Conservation (phyloP, 2,329 filamentous ascomycete genomes). For the Fusarium foetens region DNA sequence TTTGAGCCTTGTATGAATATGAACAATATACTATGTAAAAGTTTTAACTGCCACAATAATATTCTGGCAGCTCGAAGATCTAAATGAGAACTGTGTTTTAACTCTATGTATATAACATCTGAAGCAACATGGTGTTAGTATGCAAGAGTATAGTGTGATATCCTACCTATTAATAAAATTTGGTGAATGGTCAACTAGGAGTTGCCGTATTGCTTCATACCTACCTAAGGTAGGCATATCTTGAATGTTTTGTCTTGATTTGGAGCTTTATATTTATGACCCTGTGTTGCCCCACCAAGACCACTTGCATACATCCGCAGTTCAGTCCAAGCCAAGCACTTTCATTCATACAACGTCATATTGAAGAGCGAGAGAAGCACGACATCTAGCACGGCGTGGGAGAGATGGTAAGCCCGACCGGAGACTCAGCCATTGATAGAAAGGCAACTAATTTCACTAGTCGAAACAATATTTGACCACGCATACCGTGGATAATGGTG, state of each 20-base stretch:
- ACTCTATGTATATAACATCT: neutral
- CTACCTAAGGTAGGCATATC: neutral
- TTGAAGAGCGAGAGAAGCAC: slow-evolving; percentile 15
- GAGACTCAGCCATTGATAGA: neutral
- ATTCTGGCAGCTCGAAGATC: neutral
- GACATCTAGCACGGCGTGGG: neutral
- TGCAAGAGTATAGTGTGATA: neutral
- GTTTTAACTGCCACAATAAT: neutral
- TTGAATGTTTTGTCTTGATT: slow-evolving; percentile 3
- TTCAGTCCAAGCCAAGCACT: slow-evolving; percentile 22
- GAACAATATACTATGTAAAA: slow-evolving; percentile 24
- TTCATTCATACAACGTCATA: slow-evolving; percentile 44
- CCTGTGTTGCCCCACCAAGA: slow-evolving; percentile 35
- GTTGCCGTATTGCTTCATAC: neutral
- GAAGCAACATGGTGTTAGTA: neutral
- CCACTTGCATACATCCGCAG: slow-evolving; percentile 19
- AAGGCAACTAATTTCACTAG: slow-evolving; percentile 57
- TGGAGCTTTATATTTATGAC: slow-evolving; percentile 23
- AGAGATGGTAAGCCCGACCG: slow-evolving; percentile 43
- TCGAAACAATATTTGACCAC: slow-evolving; percentile 98
- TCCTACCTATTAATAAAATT: neutral
- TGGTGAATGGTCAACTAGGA: neutral
- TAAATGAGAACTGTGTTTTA: neutral
- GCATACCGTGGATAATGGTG: slow-evolving; percentile 89
- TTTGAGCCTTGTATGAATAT: slow-evolving; percentile 47